Evolutionary conservation across 2,329 filamentous ascomycete genomes (phyloP), one percentile per base, ranked within the genome.

Genomic region (Sarocladium strictum): DNA sequence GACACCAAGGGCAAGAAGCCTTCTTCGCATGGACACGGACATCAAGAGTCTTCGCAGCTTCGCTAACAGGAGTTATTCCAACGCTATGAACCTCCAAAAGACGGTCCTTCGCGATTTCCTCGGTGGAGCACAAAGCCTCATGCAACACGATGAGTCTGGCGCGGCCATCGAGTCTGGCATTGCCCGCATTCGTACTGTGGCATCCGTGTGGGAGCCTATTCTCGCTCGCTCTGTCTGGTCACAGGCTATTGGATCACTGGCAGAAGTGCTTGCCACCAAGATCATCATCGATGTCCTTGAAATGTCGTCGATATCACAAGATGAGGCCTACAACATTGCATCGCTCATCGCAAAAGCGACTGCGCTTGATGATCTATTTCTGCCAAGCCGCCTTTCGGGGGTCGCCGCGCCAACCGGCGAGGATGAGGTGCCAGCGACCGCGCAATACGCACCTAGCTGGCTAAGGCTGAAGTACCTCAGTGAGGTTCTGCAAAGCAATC

Each of bases 401-500:
- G 54, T 59, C 17, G 33, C 54, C 3, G 49, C 61, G 1, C 61
- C 54, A 14, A 58, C 62, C 2, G 60, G 56, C 5, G 65, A 64
- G 21, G 72, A 73, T 3, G 74, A 76, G 32, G 66, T 81, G 1
- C 79, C 82, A 3, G 67, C 74, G 3, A 85, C 83, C 32, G 74
- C 80, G 2, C 80, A 85, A 62, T 85, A 84, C 58, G 81, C 81
- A 3, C 72, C 76, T 2, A 76, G 75, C 50, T 87, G 84, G 84
- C 71, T 86, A 56, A 76, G 83, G 50, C 73, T 87, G 56, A 82
- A 85, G 67, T 86, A 81, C 60, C 71, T 87, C 17, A 79, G 78
- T 58, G 80, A 86, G 65, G 78, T 86, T 26, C 70, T 87, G 59
- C 83, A 87, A 70, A 85, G 82, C 60, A 85, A 86, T 62, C 70